Base-by-base conservation (phyloP, 371 early-diverging fungal genomes). In the Mycotypha africana region DNA sequence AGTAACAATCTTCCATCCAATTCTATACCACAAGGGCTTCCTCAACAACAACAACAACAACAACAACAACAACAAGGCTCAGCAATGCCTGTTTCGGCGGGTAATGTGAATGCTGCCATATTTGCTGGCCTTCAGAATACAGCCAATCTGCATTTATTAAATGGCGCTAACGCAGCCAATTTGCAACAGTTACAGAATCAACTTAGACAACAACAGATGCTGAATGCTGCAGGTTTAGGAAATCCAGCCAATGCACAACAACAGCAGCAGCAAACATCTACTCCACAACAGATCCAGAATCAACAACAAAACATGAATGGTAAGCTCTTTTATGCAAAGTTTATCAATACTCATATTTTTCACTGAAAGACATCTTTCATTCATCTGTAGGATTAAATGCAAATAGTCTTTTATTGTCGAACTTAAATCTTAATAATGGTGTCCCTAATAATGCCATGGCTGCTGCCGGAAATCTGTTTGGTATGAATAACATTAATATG, bases 341-440 rank as follows among this genome's bases (percentile, higher is more conserved):
- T n/a, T 10, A 2, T 14, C 10, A 16, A 15, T 34, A 19, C n/a
- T 3, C 24, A 2, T 21, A 12, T 34, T 17, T 17, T 14, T 43
- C 7, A n/a, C n/a, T n/a, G n/a, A n/a, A n/a, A n/a, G n/a, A n/a
- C n/a, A n/a, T n/a, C n/a, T n/a, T n/a, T n/a, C n/a, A n/a, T n/a
- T n/a, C n/a, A n/a, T 38, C n/a, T n/a, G 2, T 21, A 50, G 69
- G 68, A 0, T 39, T 73, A 14, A 73, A 66, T 47, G 55, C 58
- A 9, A 63, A 67, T 42, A 69, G 70, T 38, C 33, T 73, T 10
- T 35, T 73, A 14, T 38, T 73, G 7, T 73, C 74, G 6, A 68
- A 73, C 31, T 53, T 68, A 28, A 69, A 67, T 38, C 45, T 71
- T 8, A 51, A 47, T 1, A 63, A 60, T 6, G 36, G n/a, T 38